Evolutionary conservation across 371 early-diverging fungal genomes (phyloP).

Genomic region (Choanephora cucurbitarum): DNA sequence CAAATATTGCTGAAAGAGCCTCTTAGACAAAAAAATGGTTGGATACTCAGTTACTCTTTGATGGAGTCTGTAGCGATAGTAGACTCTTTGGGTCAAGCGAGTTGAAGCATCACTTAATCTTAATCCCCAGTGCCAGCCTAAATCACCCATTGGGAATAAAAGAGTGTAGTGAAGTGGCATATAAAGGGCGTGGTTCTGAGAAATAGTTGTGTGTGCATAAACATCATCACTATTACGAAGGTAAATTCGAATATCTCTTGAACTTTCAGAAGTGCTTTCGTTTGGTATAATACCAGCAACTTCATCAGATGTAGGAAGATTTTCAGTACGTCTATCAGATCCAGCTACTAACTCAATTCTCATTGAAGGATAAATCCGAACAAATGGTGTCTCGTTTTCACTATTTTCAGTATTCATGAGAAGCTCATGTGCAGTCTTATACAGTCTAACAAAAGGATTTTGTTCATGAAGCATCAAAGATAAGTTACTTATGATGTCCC

Average conservation of each 20-base stretch:
- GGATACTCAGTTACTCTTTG: neutral
- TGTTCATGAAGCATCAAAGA: neutral
- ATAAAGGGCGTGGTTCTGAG: neutral
- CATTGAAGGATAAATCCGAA: neutral
- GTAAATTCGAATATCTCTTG: neutral
- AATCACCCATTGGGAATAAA: conserved; percentile 3
- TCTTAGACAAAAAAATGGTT: neutral
- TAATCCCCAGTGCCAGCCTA: neutral
- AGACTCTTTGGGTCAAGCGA: neutral
- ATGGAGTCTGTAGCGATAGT: conserved; percentile 5
- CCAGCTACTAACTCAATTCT: neutral
- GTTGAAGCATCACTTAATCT: neutral
- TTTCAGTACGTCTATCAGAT: neutral
- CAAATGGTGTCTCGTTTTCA: neutral
- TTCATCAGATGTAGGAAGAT: neutral
- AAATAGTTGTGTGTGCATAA: neutral
- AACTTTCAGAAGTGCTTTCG: neutral
- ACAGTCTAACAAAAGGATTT: too few relatives aligned
- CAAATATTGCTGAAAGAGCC: conserved; percentile 14
- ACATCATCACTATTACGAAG: neutral
- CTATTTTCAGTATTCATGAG: too few relatives aligned
- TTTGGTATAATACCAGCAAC: neutral
- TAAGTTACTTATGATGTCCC: neutral
- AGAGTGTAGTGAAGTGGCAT: conserved; percentile 6
- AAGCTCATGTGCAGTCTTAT: too few relatives aligned